Percentiles rank a stretch among this genome's conserved stretches.
Evolutionary conservation across 73 alveolate species (phyloP).

Genomic region (Breviolum minutum): DNA sequence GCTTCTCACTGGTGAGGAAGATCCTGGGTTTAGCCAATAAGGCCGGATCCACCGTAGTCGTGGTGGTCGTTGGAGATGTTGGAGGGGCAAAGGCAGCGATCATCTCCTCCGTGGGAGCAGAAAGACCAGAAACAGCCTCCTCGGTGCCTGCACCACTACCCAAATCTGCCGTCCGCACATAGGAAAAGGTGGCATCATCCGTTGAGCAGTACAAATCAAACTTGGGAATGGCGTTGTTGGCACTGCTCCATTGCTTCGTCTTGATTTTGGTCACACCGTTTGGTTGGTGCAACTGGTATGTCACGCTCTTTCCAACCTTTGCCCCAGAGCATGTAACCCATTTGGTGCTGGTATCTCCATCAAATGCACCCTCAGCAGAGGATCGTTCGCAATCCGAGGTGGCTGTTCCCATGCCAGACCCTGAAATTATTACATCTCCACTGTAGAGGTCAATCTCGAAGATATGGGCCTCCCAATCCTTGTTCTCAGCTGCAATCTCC

Average conservation of each 20-base stretch:
- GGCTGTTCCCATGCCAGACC: constrained; percentile 56
- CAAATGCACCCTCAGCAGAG: constrained; percentile 11
- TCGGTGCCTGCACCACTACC: constrained; percentile 51
- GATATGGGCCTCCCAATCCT: background rate
- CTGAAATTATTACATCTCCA: background rate
- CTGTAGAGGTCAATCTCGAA: constrained; percentile 54
- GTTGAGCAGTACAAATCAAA: constrained; percentile 70
- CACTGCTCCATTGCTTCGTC: constrained; percentile 47
- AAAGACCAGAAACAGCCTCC: constrained; percentile 56
- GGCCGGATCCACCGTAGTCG: constrained; percentile 50
- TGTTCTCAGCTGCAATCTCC: constrained; percentile 12
- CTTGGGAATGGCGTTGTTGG: constrained; percentile 69
- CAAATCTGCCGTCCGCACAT: constrained; percentile 74
- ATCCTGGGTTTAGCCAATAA: constrained; percentile 29
- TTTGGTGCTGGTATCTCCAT: constrained; percentile 53
- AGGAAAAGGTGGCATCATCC: constrained; percentile 19
- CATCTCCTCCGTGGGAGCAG: constrained; percentile 7
- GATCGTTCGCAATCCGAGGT: background rate
- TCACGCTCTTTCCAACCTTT: constrained; percentile 86
- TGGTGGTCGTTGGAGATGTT: constrained; percentile 47
- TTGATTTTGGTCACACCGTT: constrained; percentile 72
- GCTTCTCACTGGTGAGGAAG: constrained; percentile 42
- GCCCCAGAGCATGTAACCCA: constrained; percentile 84
- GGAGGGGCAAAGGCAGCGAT: constrained; percentile 1
- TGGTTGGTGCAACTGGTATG: constrained; percentile 46